phyloP scores from a whole-genome alignment of 768 basidiomycete species.

The Leucosporidium creatinivorum region DNA sequence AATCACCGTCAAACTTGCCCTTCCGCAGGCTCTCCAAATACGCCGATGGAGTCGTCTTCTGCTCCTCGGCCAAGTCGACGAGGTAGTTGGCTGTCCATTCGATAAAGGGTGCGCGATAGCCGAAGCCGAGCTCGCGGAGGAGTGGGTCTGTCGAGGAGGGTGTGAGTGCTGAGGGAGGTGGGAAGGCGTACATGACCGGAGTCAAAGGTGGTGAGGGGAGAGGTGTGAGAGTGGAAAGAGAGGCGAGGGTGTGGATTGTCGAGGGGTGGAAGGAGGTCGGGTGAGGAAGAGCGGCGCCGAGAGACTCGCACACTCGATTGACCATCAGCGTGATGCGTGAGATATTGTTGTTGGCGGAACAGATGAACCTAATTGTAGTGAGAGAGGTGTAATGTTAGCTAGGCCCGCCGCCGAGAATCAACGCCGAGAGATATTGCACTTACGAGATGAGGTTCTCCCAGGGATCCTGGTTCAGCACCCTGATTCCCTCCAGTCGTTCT shows the following conservation, averaged over 20 bases:
- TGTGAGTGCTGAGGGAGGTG: slow-evolving; percentile 62
- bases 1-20: slow-evolving; percentile 9
- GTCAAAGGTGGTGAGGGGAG: neutral
- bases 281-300: slow-evolving; percentile 59
- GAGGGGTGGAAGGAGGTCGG: slow-evolving; percentile 14
- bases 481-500: slow-evolving; percentile 64
- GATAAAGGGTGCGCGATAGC: slow-evolving; percentile 88
- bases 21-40: slow-evolving; percentile 25
- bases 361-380: slow-evolving; percentile 62
- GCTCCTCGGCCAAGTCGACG: slow-evolving; percentile 43
- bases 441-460: slow-evolving; percentile 94
- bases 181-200: slow-evolving; percentile 66
- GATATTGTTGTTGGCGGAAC: slow-evolving; percentile 96
- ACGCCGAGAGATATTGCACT: slow-evolving; percentile 40
- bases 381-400: neutral
- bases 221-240: slow-evolving; percentile 68
- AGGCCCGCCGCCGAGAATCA: neutral
- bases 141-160: slow-evolving; percentile 53
- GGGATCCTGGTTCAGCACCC: slow-evolving; percentile 84
- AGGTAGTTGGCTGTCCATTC: slow-evolving; percentile 74
- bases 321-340: slow-evolving; percentile 90
- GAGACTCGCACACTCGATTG: slow-evolving; percentile 67
- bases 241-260: slow-evolving; percentile 49
- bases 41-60: slow-evolving; percentile 8
- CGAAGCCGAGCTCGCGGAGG: slow-evolving; percentile 81